These are phyloP conservation scores for Amborella trichopoda DNA, from an alignment of 164 flowering plant species.

Conservation along the genomic window DNA sequence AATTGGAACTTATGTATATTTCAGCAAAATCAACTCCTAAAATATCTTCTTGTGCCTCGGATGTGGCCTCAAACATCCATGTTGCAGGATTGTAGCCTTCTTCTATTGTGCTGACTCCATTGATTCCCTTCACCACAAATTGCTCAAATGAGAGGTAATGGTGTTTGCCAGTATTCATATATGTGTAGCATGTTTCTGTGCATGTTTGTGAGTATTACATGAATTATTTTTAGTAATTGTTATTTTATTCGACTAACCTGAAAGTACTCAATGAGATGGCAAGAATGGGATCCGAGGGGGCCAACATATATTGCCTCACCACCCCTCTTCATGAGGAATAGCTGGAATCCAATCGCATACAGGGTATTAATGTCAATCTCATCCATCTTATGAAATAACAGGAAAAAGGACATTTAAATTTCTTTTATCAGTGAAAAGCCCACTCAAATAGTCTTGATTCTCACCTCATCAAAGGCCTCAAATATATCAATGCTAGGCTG, in stretches of 20 bases:
- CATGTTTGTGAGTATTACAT: too few species aligned
- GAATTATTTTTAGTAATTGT: too few species aligned
- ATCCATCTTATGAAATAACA: too few species aligned
- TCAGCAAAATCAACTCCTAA: constrained; percentile 19
- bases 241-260: constrained; percentile 26
- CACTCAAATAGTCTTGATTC: background rate
- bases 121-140: constrained; percentile 22
- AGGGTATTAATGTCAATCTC: too few species aligned
- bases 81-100: constrained; percentile 25
- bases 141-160: too few species aligned
- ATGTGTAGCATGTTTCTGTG: too few species aligned
- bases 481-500: constrained; percentile 59
- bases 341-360: constrained; percentile 20
- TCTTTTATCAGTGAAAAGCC: background rate
- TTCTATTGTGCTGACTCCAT: constrained; percentile 19
- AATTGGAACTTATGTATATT: constrained; percentile 15
- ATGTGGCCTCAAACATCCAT: constrained; percentile 27
- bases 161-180: too few species aligned
- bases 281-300: constrained; percentile 34
- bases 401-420: too few species aligned
- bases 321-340: constrained; percentile 44
- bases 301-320: constrained; percentile 55
- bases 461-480: constrained; percentile 53
- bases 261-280: constrained; percentile 37
- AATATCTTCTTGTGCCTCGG: constrained; percentile 15